Evolutionary conservation across 805 yeast genomes (phyloP).

Genomic region (Wickerhamomyces pijperi): DNA sequence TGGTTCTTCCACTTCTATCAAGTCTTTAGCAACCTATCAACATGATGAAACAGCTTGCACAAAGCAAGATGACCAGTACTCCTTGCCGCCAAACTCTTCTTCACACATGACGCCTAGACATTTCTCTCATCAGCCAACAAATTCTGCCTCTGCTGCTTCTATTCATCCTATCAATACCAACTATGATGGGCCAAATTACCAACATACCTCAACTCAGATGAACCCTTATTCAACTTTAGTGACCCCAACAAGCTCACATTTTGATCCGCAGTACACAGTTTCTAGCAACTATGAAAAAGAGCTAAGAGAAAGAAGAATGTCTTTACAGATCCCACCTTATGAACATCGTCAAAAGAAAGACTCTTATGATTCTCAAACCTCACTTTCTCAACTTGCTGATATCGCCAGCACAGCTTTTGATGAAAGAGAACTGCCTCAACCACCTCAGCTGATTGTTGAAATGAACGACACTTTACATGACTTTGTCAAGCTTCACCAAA

Average conservation of each 20-base stretch:
- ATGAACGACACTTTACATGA: conserved; percentile 6
- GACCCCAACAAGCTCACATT: background rate
- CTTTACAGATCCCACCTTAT: conserved; percentile 8
- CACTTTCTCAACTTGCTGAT: conserved; percentile 17
- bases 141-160: too few relatives aligned
- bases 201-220: background rate
- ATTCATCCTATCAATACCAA: background rate
- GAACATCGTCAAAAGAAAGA: conserved; percentile 8
- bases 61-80: too few relatives aligned
- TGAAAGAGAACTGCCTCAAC: background rate
- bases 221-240: background rate
- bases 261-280: background rate
- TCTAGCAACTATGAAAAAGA: background rate
- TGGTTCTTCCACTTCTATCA: too few relatives aligned
- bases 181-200: background rate
- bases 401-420: conserved; percentile 9
- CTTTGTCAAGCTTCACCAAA: conserved; percentile 6
- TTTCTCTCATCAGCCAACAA: too few relatives aligned
- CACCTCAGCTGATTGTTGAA: background rate
- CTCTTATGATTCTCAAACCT: conserved; percentile 15
- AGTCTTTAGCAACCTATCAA: too few relatives aligned
- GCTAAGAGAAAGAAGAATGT: conserved; percentile 2
- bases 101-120: too few relatives aligned
- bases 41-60: too few relatives aligned
- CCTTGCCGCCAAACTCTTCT: too few relatives aligned